A percentile compares a stretch with the other conserved stretches of the same genome.
Conservation (phyloP, 352 stramenopile genomes). For the Pythium dissimile region DNA sequence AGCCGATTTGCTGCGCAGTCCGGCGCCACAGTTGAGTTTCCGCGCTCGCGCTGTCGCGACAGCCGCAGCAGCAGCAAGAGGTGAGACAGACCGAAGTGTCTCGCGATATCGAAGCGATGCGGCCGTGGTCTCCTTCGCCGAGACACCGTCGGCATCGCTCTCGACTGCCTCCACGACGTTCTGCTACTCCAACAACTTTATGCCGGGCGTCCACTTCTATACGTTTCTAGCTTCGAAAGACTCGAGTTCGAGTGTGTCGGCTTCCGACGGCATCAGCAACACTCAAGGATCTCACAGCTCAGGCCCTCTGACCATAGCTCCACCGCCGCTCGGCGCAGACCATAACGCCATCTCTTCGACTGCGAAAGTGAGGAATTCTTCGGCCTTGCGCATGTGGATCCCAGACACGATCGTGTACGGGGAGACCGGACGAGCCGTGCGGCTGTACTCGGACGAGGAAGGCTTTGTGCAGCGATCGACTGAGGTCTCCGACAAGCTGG, state of each 20-base stretch:
- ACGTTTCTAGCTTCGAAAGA: constrained; percentile 69
- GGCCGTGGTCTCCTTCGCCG: constrained; percentile 57
- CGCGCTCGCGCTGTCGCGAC: constrained; percentile 13
- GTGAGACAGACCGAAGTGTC: constrained; percentile 26
- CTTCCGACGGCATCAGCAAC: no score
- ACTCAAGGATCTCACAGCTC: no score
- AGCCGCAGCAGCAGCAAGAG: constrained; percentile 13
- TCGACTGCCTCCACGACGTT: constrained; percentile 24
- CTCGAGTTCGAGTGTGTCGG: background rate
- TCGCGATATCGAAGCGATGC: constrained; percentile 54
- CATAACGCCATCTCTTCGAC: no score
- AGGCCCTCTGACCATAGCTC: no score
- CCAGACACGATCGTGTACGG: constrained; percentile 82
- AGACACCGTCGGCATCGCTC: constrained; percentile 24
- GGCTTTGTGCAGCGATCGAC: constrained; percentile 59
- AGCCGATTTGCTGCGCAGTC: constrained; percentile 19
- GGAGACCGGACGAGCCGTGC: constrained; percentile 62
- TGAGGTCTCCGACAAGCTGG: constrained; percentile 67
- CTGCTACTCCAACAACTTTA: constrained; percentile 57
- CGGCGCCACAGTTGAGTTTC: constrained; percentile 24
- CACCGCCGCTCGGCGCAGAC: no score
- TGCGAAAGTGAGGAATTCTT: no score
- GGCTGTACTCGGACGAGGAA: constrained; percentile 68
- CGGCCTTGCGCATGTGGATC: constrained; percentile 58
- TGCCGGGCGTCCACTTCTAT: constrained; percentile 79